These are phyloP conservation scores for Aureobasidium sp. DNA, from an alignment of 2,329 filamentous ascomycete genomes.

Conservation along the genomic window DNA sequence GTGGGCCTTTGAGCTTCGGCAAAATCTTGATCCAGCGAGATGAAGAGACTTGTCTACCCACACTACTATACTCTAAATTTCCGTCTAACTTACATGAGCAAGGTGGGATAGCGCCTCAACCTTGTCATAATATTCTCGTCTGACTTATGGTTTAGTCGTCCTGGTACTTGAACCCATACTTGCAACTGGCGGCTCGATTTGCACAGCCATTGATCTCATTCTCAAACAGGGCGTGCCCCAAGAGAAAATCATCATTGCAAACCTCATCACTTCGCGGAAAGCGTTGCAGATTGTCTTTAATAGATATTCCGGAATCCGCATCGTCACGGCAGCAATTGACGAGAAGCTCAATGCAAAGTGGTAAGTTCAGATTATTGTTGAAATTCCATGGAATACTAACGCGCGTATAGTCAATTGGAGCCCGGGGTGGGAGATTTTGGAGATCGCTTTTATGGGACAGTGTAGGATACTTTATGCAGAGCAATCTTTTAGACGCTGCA, in stretches of 20 bases:
- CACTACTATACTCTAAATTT: neutral
- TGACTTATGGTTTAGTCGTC: neutral
- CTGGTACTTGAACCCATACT: neutral
- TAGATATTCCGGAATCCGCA: neutral
- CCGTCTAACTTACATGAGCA: neutral
- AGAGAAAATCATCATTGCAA: neutral
- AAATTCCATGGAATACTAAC: neutral
- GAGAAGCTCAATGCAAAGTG: neutral
- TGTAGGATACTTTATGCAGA: neutral
- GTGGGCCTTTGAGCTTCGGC: neutral
- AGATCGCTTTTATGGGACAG: neutral
- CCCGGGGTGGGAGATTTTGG: neutral
- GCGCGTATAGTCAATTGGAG: neutral
- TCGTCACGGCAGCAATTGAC: neutral
- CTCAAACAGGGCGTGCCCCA: neutral
- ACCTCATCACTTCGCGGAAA: neutral
- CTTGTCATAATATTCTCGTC: too few species aligned
- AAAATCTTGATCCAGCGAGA: neutral
- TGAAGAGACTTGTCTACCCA: neutral
- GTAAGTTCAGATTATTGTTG: neutral
- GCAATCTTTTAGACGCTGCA: too few species aligned
- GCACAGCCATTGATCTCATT: neutral
- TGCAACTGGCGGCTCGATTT: neutral
- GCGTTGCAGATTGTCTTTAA: neutral
- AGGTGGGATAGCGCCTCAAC: neutral